A percentile compares a stretch with the other conserved stretches of the same genome.
Conservation (phyloP, 2,329 filamentous ascomycete species). For the Cryoendolithus antarcticus region DNA sequence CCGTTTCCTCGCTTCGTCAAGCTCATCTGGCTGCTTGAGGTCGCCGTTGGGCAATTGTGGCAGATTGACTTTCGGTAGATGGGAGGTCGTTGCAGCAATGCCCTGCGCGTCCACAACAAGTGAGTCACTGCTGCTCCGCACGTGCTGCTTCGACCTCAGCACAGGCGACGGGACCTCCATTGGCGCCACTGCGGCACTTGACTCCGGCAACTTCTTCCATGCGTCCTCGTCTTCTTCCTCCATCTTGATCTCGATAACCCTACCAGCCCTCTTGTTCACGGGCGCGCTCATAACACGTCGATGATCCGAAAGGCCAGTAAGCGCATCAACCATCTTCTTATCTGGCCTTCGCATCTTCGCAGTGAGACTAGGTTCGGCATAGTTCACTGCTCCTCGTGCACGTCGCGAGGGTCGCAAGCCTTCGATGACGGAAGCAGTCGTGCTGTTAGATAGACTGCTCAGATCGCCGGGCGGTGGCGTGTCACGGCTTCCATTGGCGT, state of each 20-base stretch:
- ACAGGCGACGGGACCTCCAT: slow-evolving; percentile 1
- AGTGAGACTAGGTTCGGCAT: slow-evolving; percentile 36
- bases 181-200: not conserved
- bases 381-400: slow-evolving; percentile 35
- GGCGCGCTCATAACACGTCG: slow-evolving; percentile 17
- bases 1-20: slow-evolving; percentile 13
- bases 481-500: slow-evolving; percentile 15
- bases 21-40: not conserved
- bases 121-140: slow-evolving; percentile 1
- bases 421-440: slow-evolving; percentile 10
- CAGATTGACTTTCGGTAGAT: too few species aligned
- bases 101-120: not conserved
- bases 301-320: slow-evolving; percentile 22
- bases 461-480: slow-evolving; percentile 33
- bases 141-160: not conserved
- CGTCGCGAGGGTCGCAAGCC: slow-evolving; percentile 30
- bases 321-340: slow-evolving; percentile 35
- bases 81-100: not conserved
- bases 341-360: slow-evolving; percentile 38
- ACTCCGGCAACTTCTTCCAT: slow-evolving; percentile 11
- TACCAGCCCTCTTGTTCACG: slow-evolving; percentile 5
- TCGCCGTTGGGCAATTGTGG: not conserved
- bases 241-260: slow-evolving; percentile 14
- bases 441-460: slow-evolving; percentile 17
- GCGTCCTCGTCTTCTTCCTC: slow-evolving; percentile 13